Base-by-base conservation (phyloP, 495 filamentous ascomycete genomes). In the Penicillium samsonianum region DNA sequence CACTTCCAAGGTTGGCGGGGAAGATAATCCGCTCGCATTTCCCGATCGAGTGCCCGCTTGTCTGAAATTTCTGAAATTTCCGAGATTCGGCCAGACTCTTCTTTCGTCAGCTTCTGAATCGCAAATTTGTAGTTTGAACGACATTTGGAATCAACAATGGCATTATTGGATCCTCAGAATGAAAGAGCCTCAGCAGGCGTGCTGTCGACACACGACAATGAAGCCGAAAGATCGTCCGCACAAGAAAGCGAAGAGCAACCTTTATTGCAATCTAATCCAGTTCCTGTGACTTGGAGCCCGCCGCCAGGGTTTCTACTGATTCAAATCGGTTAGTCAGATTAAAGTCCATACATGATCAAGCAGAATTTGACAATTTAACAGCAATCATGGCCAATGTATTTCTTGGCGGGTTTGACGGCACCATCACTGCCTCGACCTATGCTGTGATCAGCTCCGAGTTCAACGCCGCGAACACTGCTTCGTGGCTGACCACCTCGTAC, bases 391-490 rank as follows among this genome's bases (percentile, higher is more conserved):
- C 82, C 23, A 86, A 87, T 47, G 83, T 88, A 4, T 87, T 88
- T 48, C 77, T 88, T 12, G 79, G 80, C 30, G 85, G 83, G 8
- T 87, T 87, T 59, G 85, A 87, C 58, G 80, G 83, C 12, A 88
- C 84, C 19, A 87, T 87, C 63, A 87, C 84, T 1, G 84, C 84
- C 0, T 80, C 84, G 10, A 87, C 84, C 4, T 87, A 87, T 51
- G 83, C 83, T 8, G 73, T 86, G 16, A 88, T 88, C 63, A 83
- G 80, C 60, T 90, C 87, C 28, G 85, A 88, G 57, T 89, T 89
- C 69, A 77, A 83, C 40, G 81, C 79, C n/a, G 74, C 88, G 16
- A 78, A 77, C 8, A 78, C 81, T 35, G 83, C 83, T 2, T 84
- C 76, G 48, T 90, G 86, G 87, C 63, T 90, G 17, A 83, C 87